These are phyloP conservation scores for Coemansia guatemalensis DNA, from an alignment of 192 early-diverging fungal genomes.

Conservation along the genomic window DNA sequence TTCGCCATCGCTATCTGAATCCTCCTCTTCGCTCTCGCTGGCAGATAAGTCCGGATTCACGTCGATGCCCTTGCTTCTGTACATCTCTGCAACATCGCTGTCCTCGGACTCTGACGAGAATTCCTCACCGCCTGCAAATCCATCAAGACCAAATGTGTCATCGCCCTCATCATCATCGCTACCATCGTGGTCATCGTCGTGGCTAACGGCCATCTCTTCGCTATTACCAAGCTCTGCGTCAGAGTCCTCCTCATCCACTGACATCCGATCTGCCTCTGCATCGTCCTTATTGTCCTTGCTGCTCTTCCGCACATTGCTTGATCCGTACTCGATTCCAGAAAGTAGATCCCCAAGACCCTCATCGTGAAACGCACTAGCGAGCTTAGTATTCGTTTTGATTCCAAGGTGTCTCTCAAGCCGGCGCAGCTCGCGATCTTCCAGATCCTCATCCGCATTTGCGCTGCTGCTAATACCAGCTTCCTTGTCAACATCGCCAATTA, in stretches of 20 bases:
- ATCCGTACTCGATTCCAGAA: conserved; percentile 37
- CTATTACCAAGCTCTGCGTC: neutral
- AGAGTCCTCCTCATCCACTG: conserved; percentile 1
- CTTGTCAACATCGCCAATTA: conserved; percentile 43
- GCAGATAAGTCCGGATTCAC: conserved; percentile 19
- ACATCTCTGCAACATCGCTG: conserved; percentile 51
- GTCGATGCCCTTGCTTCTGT: conserved; percentile 29
- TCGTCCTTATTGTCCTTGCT: neutral
- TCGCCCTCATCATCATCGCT: conserved; percentile 29
- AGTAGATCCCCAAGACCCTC: conserved; percentile 53
- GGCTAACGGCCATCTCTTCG: conserved; percentile 1
- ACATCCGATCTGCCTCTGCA: conserved; percentile 1
- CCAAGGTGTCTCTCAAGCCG: conserved; percentile 52
- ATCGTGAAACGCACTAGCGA: conserved; percentile 35
- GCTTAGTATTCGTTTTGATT: conserved; percentile 47
- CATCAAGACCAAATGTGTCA: conserved; percentile 36
- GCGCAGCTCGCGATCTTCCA: conserved; percentile 54
- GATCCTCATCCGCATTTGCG: conserved; percentile 21
- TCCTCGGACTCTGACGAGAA: conserved; percentile 35
- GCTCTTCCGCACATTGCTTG: conserved; percentile 20
- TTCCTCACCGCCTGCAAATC: conserved; percentile 21
- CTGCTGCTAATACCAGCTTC: conserved; percentile 28
- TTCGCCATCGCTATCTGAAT: conserved; percentile 9
- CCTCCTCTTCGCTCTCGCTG: conserved; percentile 23
- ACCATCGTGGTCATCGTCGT: neutral